Percentiles rank a stretch among this genome's conserved stretches.
phyloP scores from a whole-genome alignment of 2,329 filamentous ascomycete genomes.

The Chaetomiaceae sp. region DNA sequence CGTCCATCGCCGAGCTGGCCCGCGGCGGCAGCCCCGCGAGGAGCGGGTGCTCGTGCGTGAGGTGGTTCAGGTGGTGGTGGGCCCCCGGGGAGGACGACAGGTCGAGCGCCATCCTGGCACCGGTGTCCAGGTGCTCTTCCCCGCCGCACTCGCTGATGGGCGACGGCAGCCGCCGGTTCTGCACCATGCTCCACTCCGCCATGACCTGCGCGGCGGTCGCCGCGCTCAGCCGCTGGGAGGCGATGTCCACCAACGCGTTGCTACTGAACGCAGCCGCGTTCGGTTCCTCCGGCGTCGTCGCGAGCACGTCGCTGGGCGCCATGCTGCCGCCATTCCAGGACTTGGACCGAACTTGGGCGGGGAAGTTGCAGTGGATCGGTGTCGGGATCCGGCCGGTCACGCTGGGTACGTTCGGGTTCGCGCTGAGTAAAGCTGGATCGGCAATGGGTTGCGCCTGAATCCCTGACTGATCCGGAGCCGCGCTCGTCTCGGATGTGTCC shows the following conservation, averaged over 20 bases:
- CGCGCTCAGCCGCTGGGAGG: conserved; percentile 17
- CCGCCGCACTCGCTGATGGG: conserved; percentile 51
- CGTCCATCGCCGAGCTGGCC: conserved; percentile 29
- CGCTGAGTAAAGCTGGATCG: conserved; percentile 29
- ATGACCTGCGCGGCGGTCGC: conserved; percentile 20
- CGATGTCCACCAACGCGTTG: conserved; percentile 11
- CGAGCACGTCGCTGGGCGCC: conserved; percentile 32
- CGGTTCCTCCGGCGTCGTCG: conserved; percentile 35
- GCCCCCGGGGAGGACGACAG: conserved; percentile 24
- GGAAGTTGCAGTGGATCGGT: conserved; percentile 54
- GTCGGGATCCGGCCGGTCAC: conserved; percentile 48
- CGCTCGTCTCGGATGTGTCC: conserved; percentile 28
- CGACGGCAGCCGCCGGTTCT: conserved; percentile 50
- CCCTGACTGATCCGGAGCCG: conserved; percentile 3
- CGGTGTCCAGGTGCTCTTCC: conserved; percentile 38
- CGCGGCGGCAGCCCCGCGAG: conserved; percentile 31
- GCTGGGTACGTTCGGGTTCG: conserved; percentile 28
- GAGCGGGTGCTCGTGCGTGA: conserved; percentile 27
- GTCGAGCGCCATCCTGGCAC: conserved; percentile 37
- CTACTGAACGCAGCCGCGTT: conserved; percentile 13
- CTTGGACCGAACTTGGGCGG: conserved; percentile 48
- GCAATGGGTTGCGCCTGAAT: conserved; percentile 18
- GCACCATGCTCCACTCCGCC: conserved; percentile 46
- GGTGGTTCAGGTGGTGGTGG: conserved; percentile 18
- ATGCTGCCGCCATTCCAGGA: conserved; percentile 36